A percentile compares a stretch with the other conserved stretches of the same genome.
Conservation (phyloP, 768 basidiomycete genomes). For the Pisolithus microcarpus region DNA sequence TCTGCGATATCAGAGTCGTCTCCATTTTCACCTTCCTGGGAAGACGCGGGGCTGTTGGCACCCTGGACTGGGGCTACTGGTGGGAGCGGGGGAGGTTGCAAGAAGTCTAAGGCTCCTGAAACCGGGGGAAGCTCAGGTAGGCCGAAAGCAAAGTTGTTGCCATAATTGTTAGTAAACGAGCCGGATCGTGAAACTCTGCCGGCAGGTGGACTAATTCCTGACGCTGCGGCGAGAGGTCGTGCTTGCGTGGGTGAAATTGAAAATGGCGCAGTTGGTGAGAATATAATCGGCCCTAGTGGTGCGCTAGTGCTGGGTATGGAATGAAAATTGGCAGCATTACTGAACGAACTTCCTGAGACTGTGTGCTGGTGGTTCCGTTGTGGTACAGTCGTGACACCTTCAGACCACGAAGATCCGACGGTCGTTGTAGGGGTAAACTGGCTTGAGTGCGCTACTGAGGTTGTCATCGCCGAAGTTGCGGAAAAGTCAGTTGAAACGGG, state of each 20-base stretch:
- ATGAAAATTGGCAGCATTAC: constrained; percentile 21
- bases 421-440: constrained; percentile 20
- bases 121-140: constrained; percentile 23
- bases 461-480: constrained; percentile 15
- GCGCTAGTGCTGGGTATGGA: constrained; percentile 28
- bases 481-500: constrained; percentile 16
- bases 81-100: constrained; percentile 14
- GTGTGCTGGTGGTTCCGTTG: constrained; percentile 27
- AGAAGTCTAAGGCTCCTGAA: constrained; percentile 25
- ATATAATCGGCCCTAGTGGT: constrained; percentile 22
- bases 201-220: constrained; percentile 30
- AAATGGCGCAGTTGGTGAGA: constrained; percentile 27
- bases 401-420: constrained; percentile 25
- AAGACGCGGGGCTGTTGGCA: constrained; percentile 26
- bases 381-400: constrained; percentile 21
- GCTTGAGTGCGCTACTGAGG: constrained; percentile 14
- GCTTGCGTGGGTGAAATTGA: constrained; percentile 20
- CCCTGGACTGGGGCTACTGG: constrained; percentile 4
- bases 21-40: constrained; percentile 48
- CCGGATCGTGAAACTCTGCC: constrained; percentile 54
- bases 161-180: constrained; percentile 43
- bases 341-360: constrained; percentile 25
- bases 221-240: constrained; percentile 13
- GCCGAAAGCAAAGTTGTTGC: constrained; percentile 33
- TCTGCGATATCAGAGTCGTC: constrained; percentile 38